These are phyloP conservation scores for Vitis labrusca DNA, from an alignment of 164 flowering plant genomes.

Conservation along the genomic window DNA sequence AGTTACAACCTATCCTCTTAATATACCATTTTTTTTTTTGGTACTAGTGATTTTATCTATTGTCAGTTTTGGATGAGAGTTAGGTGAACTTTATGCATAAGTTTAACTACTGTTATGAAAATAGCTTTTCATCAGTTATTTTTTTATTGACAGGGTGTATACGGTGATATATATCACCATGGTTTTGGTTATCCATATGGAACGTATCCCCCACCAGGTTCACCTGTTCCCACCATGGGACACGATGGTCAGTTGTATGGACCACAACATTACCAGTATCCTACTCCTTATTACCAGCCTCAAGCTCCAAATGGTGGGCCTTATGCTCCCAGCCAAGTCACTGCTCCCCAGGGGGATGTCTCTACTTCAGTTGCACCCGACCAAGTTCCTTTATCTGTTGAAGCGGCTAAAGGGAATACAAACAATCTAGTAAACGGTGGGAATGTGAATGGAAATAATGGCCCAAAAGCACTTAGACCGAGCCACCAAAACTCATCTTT, in stretches of 20 bases:
- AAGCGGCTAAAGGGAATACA: conserved; percentile 27
- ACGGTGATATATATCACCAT: conserved; percentile 64
- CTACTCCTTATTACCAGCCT: conserved; percentile 45
- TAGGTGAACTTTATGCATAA: too few species aligned
- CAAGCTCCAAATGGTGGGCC: conserved; percentile 31
- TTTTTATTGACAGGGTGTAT: conserved; percentile 35
- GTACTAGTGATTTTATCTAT: too few species aligned
- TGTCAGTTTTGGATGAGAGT: too few species aligned
- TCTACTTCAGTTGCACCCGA: conserved; percentile 41
- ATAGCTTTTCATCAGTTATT: not conserved
- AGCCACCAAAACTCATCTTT: conserved; percentile 26
- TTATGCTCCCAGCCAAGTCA: conserved; percentile 22
- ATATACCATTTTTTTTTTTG: too few species aligned
- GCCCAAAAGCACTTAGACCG: conserved; percentile 27
- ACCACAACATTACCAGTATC: conserved; percentile 66
- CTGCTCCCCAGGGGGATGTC: conserved; percentile 31
- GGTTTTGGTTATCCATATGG: conserved; percentile 72
- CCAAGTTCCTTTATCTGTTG: conserved; percentile 45
- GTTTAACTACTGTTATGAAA: not conserved
- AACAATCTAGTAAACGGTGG: conserved; percentile 27
- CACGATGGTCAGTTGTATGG: conserved; percentile 66
- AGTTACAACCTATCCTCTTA: too few species aligned
- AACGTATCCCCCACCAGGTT: conserved; percentile 49
- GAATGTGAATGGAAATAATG: conserved; percentile 34
- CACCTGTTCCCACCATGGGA: conserved; percentile 57